These are phyloP conservation scores for Pseudogymnoascus pannorum DNA, from an alignment of 2,329 filamentous ascomycete species.

Conservation along the genomic window DNA sequence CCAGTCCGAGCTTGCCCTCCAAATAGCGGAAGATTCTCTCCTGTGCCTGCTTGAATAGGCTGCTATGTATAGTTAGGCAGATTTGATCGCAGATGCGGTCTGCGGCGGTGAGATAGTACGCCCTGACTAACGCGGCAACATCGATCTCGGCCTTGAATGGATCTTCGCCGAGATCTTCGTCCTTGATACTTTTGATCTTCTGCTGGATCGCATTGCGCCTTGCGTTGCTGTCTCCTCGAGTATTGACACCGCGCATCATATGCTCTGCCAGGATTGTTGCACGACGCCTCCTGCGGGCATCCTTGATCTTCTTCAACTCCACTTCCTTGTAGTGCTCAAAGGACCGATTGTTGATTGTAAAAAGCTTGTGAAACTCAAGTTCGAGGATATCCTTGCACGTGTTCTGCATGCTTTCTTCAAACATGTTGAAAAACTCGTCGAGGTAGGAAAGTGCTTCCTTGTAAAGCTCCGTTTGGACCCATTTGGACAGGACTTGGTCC, in stretches of 20 bases:
- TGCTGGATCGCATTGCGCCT: neutral
- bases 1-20: slow-evolving; percentile 13
- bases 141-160: slow-evolving; percentile 52
- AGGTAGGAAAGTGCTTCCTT: slow-evolving; percentile 39
- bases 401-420: slow-evolving; percentile 19
- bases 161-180: slow-evolving; percentile 44
- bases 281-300: slow-evolving; percentile 43
- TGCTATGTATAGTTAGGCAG: slow-evolving; percentile 16
- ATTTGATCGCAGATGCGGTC: slow-evolving; percentile 52
- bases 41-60: slow-evolving; percentile 12
- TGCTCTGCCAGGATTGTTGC: slow-evolving; percentile 34
- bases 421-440: neutral
- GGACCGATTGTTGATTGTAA: slow-evolving; percentile 47
- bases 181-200: slow-evolving; percentile 12
- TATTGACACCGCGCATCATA: neutral
- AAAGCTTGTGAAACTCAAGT: slow-evolving; percentile 48
- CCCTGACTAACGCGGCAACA: slow-evolving; percentile 55
- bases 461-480: slow-evolving; percentile 45
- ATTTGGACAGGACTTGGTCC: slow-evolving; percentile 37
- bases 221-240: neutral
- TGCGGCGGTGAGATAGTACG: slow-evolving; percentile 62
- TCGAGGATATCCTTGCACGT: slow-evolving; percentile 39
- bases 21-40: slow-evolving; percentile 13
- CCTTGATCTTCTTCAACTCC: slow-evolving; percentile 40
- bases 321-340: slow-evolving; percentile 39